A percentile compares a stretch with the other conserved stretches of the same genome.
phyloP scores from a whole-genome alignment of 768 basidiomycete genomes.

The Trametes villosa region DNA sequence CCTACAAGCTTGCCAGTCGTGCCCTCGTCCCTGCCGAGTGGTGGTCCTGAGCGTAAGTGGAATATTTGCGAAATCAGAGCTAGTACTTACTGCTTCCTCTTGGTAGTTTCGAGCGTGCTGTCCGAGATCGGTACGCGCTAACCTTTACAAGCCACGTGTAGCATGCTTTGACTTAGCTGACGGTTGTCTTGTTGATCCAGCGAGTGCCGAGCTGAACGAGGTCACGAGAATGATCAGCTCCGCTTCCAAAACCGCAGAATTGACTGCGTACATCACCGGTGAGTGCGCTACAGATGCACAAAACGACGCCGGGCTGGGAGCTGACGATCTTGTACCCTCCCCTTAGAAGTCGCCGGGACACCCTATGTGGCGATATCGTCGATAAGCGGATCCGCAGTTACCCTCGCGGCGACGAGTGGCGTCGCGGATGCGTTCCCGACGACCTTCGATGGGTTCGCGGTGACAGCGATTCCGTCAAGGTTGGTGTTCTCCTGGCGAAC shows the following conservation, averaged over 20 bases:
- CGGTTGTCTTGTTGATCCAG: background rate
- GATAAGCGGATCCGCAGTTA: background rate
- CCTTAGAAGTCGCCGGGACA: background rate
- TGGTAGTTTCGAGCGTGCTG: background rate
- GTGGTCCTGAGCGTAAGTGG: background rate
- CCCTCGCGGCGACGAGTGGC: background rate
- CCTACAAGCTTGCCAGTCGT: too few relatives aligned
- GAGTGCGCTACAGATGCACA: background rate
- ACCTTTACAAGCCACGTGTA: too few relatives aligned
- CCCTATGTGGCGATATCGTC: background rate
- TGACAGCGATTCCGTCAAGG: background rate
- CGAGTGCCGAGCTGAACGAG: background rate
- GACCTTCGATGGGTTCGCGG: slow-evolving; percentile 1
- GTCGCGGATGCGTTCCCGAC: background rate
- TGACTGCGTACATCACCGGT: background rate
- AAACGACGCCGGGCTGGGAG: background rate
- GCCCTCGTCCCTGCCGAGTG: background rate
- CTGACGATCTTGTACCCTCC: background rate
- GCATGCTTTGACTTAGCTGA: too few relatives aligned
- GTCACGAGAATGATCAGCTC: background rate
- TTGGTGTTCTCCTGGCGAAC: too few relatives aligned
- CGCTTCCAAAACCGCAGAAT: background rate
- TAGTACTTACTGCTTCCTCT: background rate
- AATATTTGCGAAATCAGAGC: background rate
- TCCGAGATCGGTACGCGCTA: background rate